Evolutionary conservation across 306 rosid genomes (phyloP).

Genomic region (Senna tora): DNA sequence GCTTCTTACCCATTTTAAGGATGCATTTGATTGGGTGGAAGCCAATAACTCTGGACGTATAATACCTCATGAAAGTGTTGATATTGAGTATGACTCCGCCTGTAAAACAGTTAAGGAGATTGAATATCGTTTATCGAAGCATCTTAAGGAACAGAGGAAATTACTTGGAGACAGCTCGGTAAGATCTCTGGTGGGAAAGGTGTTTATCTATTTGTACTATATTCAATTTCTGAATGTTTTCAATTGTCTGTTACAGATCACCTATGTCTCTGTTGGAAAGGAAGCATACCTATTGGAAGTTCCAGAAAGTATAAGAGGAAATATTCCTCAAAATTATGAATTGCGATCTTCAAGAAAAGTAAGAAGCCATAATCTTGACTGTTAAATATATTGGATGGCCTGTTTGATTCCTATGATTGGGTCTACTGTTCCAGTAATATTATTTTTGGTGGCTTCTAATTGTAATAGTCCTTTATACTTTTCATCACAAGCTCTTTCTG

Average conservation of each 20-base stretch:
- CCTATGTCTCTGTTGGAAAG: slow-evolving; percentile 75
- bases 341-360: slow-evolving; percentile 84
- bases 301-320: slow-evolving; percentile 65
- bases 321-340: slow-evolving; percentile 72
- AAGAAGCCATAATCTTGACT: slow-evolving; percentile 20
- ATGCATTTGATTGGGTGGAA: slow-evolving; percentile 94
- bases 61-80: slow-evolving; percentile 85
- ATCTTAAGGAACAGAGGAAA: slow-evolving; percentile 73
- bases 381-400: slow-evolving; percentile 23
- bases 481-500: no score
- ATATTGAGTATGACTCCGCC: slow-evolving; percentile 79
- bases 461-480: no score
- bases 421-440: background rate
- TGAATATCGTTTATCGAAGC: slow-evolving; percentile 57
- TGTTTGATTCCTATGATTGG: slow-evolving; percentile 6
- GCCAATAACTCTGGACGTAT: slow-evolving; percentile 90
- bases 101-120: slow-evolving; percentile 67
- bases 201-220: slow-evolving; percentile 28
- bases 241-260: slow-evolving; percentile 56
- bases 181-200: slow-evolving; percentile 32
- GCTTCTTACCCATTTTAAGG: slow-evolving; percentile 75
- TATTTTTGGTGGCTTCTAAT: slow-evolving; percentile 3
- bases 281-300: slow-evolving; percentile 86
- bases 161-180: slow-evolving; percentile 70
- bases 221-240: slow-evolving; percentile 29